Evolutionary conservation across 495 filamentous ascomycete species (phyloP).

Genomic region (Parathielavia appendiculata): DNA sequence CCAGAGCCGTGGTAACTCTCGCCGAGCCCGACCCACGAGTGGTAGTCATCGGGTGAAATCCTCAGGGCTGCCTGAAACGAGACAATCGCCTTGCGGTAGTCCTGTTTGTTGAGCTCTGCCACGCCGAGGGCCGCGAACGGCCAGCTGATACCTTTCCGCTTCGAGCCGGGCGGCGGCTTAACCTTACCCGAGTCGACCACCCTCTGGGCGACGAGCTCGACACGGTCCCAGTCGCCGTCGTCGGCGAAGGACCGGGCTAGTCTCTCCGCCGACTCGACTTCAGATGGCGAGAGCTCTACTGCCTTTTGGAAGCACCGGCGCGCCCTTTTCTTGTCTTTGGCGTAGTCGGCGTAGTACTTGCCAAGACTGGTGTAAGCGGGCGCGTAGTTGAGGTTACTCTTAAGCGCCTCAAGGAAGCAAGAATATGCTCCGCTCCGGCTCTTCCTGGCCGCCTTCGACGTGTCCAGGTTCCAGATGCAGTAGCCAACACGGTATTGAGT

Average conservation of each 20-base stretch:
- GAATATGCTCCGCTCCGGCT: conserved; percentile 69
- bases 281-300: conserved; percentile 84
- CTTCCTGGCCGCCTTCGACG: conserved; percentile 65
- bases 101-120: conserved; percentile 93
- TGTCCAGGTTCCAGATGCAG: conserved; percentile 79
- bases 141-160: conserved; percentile 88
- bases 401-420: conserved; percentile 76
- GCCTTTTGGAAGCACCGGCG: conserved; percentile 93
- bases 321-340: conserved; percentile 75
- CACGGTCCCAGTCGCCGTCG: conserved; percentile 89
- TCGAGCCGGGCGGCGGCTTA: conserved; percentile 82
- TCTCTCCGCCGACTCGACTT: conserved; percentile 82
- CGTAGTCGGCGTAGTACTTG: conserved; percentile 92
- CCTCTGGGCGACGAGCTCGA: conserved; percentile 84
- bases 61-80: conserved; percentile 90
- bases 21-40: conserved; percentile 92
- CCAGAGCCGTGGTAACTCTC: conserved; percentile 95
- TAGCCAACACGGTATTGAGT: conserved; percentile 83
- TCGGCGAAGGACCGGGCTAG: conserved; percentile 81
- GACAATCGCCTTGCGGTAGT: conserved; percentile 77
- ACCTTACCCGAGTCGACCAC: conserved; percentile 90
- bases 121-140: conserved; percentile 92
- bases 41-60: conserved; percentile 76
- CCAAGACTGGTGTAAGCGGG: conserved; percentile 91
- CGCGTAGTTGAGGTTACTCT: conserved; percentile 82